Conservation (phyloP, 164 flowering plant species). For the Chimonanthus praecox region DNA sequence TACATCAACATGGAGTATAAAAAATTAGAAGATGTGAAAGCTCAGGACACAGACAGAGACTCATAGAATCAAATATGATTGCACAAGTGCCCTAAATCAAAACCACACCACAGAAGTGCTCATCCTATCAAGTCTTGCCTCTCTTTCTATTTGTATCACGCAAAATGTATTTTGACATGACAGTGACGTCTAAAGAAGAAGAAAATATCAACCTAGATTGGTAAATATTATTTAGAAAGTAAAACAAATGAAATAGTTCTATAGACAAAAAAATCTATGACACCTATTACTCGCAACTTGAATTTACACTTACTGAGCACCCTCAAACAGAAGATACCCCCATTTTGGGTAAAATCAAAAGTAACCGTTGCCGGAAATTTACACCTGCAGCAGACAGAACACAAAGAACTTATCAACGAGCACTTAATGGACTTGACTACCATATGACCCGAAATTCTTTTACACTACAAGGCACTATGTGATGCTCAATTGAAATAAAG, state of each 20-base stretch:
- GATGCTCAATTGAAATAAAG: too few relatives aligned
- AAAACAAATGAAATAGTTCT: not conserved
- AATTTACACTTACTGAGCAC: constrained; percentile 12
- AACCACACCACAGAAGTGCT: too few relatives aligned
- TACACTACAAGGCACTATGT: too few relatives aligned
- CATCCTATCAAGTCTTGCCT: not conserved
- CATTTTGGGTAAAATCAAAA: constrained; percentile 6
- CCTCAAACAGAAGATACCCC: constrained; percentile 10
- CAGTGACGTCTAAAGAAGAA: not conserved
- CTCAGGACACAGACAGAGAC: too few relatives aligned
- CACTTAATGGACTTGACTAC: too few relatives aligned
- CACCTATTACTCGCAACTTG: constrained; percentile 5
- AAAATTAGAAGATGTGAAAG: too few relatives aligned
- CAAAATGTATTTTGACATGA: not conserved
- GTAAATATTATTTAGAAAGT: too few relatives aligned
- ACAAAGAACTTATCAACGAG: not conserved
- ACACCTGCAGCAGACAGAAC: constrained; percentile 36
- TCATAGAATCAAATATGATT: too few relatives aligned
- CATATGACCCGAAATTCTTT: too few relatives aligned
- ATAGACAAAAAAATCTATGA: not conserved
- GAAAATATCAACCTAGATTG: not conserved
- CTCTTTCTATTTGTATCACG: not conserved
- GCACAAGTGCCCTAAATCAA: too few relatives aligned
- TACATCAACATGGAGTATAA: too few relatives aligned
- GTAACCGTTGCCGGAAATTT: constrained; percentile 37